Evolutionary conservation across 2,329 filamentous ascomycete species (phyloP).

Genomic region (Pestalotiopsis sp.): DNA sequence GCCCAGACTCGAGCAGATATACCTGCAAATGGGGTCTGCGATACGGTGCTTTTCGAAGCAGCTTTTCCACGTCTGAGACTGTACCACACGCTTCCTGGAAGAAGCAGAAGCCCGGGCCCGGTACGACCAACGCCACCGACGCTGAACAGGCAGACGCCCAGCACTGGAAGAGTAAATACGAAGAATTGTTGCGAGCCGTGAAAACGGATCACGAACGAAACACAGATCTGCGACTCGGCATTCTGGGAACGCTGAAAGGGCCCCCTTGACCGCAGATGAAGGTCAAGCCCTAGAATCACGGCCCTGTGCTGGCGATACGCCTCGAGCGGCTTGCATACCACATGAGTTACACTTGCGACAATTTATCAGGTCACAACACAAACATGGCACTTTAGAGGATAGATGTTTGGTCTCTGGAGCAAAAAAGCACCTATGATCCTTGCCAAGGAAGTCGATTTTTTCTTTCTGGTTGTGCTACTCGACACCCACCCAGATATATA

Average conservation of each 20-base stretch:
- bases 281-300: neutral
- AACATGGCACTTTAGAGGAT: too few relatives aligned
- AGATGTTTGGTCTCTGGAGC: too few relatives aligned
- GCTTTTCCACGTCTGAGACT: conserved; percentile 54
- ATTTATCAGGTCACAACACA: too few relatives aligned
- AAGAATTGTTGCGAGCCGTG: conserved; percentile 61
- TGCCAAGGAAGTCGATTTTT: neutral
- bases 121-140: conserved; percentile 18
- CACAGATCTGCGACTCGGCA: conserved; percentile 42
- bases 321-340: too few relatives aligned
- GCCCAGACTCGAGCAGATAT: conserved; percentile 48
- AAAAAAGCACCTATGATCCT: neutral
- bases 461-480: neutral
- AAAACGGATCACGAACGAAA: conserved; percentile 60
- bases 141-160: conserved; percentile 31
- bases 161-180: conserved; percentile 57
- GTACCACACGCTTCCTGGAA: conserved; percentile 48
- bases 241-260: conserved; percentile 41
- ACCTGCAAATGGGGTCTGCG: conserved; percentile 57
- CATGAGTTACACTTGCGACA: too few relatives aligned
- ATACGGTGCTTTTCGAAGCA: conserved; percentile 54
- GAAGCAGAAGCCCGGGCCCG: conserved; percentile 24
- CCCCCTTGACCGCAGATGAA: neutral
- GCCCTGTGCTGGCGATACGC: too few relatives aligned
- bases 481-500: neutral